Evolutionary conservation across 2,329 filamentous ascomycete species (phyloP).

Genomic region (Trichoderma sp.): DNA sequence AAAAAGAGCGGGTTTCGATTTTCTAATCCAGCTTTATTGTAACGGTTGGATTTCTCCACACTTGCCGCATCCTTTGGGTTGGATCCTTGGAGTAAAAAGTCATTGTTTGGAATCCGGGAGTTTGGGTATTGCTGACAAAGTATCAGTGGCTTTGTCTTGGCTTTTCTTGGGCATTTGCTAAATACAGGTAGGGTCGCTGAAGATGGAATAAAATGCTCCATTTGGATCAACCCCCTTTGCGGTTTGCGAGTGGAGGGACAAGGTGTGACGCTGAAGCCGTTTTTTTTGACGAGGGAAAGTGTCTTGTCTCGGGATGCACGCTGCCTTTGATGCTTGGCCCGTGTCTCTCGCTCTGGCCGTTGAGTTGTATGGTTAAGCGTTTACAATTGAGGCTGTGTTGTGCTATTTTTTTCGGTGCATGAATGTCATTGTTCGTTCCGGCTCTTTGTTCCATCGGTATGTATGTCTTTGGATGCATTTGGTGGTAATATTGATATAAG

Average conservation of each 20-base stretch:
- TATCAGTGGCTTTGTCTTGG: too few species aligned
- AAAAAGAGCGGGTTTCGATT: not conserved
- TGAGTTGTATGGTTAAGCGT: not conserved
- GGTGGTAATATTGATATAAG: not conserved
- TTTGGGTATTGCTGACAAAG: not conserved
- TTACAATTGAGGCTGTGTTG: not conserved
- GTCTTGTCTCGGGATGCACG: constrained; percentile 8
- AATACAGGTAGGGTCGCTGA: too few species aligned
- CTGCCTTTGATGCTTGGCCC: constrained; percentile 1
- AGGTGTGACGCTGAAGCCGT: constrained; percentile 1
- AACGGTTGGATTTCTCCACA: not conserved
- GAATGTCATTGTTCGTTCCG: not conserved
- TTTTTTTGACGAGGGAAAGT: not conserved
- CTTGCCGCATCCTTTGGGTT: not conserved
- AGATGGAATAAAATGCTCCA: too few species aligned
- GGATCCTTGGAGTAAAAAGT: too few species aligned
- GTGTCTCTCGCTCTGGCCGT: constrained; percentile 4
- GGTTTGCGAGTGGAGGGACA: not conserved
- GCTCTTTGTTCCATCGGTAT: not conserved
- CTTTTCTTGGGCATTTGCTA: too few species aligned
- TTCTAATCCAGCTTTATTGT: not conserved
- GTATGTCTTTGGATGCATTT: not conserved
- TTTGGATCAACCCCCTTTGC: too few species aligned
- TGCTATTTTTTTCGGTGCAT: not conserved
- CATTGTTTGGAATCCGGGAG: not conserved